These are phyloP conservation scores for Neofusicoccum laricinum DNA, from an alignment of 2,329 filamentous ascomycete species.

Conservation along the genomic window DNA sequence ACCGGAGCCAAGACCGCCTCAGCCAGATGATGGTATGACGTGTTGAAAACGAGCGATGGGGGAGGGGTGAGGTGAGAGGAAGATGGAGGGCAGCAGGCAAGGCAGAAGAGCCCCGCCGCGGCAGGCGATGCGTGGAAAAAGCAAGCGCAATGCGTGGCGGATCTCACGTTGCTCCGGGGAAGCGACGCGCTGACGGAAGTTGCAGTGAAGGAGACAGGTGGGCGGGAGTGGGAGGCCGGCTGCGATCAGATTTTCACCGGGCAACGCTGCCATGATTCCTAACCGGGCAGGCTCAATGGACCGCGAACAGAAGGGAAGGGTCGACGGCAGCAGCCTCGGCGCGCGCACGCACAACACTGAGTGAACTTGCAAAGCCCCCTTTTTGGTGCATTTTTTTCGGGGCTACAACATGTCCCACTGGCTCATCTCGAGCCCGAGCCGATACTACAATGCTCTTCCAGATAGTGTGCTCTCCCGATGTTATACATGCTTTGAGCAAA, in stretches of 20 bases:
- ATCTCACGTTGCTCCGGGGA: neutral
- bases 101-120: neutral
- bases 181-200: neutral
- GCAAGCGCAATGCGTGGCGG: neutral
- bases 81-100: neutral
- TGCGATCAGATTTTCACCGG: neutral
- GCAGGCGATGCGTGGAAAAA: neutral
- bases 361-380: neutral
- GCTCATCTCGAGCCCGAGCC: neutral
- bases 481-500: neutral
- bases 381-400: neutral
- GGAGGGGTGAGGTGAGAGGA: slow-evolving; percentile 1
- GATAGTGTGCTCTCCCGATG: neutral
- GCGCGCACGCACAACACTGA: neutral
- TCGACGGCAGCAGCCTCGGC: neutral
- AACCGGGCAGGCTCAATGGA: neutral
- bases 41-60: slow-evolving; percentile 14
- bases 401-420: neutral
- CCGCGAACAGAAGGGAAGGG: neutral
- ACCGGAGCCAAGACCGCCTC: slow-evolving; percentile 3
- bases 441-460: slow-evolving; percentile 6
- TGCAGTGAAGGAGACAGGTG: neutral
- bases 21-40: neutral
- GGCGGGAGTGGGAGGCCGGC: neutral
- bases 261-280: neutral